These are phyloP conservation scores for Aspergillus candidus DNA, from an alignment of 2,329 filamentous ascomycete genomes.

Conservation along the genomic window DNA sequence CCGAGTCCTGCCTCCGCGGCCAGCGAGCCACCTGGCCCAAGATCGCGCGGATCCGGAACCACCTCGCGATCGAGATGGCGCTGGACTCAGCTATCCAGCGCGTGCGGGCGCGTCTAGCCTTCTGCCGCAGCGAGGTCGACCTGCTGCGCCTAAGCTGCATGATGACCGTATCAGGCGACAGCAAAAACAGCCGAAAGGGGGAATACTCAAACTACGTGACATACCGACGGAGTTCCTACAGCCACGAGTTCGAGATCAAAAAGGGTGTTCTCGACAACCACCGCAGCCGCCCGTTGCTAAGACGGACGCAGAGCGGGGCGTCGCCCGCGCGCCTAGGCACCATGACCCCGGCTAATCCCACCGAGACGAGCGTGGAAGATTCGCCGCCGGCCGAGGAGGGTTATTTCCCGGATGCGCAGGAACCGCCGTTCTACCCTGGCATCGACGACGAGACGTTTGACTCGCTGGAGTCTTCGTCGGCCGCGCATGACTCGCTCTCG, in stretches of 20 bases:
- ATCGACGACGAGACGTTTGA: no score
- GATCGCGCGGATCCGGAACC: constrained; percentile 75
- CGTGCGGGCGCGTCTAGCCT: constrained; percentile 35
- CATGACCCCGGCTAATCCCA: no score
- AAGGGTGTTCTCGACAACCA: constrained; percentile 5
- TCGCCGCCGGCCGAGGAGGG: no score
- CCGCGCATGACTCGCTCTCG: no score
- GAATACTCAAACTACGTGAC: constrained; percentile 3
- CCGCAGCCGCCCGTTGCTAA: constrained; percentile 6
- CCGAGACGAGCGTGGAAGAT: no score
- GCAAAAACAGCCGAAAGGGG: constrained; percentile 13
- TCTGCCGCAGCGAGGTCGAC: constrained; percentile 24
- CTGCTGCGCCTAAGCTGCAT: constrained; percentile 11
- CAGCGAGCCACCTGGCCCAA: constrained; percentile 91
- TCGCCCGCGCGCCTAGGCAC: constrained; percentile 2
- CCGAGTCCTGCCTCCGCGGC: constrained; percentile 66
- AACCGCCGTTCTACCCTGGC: no score
- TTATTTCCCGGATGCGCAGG: no score
- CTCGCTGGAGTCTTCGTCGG: no score
- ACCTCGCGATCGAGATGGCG: constrained; percentile 81
- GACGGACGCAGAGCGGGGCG: constrained; percentile 15
- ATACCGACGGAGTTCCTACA: constrained; percentile 27
- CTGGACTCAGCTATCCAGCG: constrained; percentile 45
- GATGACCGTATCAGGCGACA: constrained; percentile 19
- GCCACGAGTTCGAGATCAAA: constrained; percentile 23